Evolutionary conservation across 306 rosid species (phyloP), one percentile per base, ranked within the genome.

Genomic region (Begonia peltatifolia): DNA sequence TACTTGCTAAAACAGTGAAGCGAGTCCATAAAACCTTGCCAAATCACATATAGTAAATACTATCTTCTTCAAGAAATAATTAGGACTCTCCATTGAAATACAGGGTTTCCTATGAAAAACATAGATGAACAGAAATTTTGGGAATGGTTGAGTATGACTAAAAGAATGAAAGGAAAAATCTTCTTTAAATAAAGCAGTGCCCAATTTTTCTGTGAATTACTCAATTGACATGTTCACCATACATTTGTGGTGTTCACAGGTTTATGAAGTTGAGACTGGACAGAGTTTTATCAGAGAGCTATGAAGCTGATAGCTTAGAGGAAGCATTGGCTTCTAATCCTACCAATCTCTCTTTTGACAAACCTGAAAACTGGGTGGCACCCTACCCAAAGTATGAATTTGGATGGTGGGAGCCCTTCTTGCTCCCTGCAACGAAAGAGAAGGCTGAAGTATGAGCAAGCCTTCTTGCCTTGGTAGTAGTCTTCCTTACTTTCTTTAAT

Each of bases 191-290:
- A 30, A 30, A 30, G 23, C 23, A 20, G 23, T 20, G 23, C 23
- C 23, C 23, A 20, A 20, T 4, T 30, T 30, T 30, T 30, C 38
- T 30, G 38, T 30, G 7, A 30, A 30, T 30, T 30, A 30, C 38
- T 4, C 38, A 30, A 7, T 30, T 7, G 38, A 30, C 3, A 30
- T 30, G 38, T 30, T 30, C 38, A 30, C 68, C 25, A 10, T 23
- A 11, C 47, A 46, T 53, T 14, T 52, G 13, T 66, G 74, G 62
- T 65, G 63, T 66, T 30, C 61, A 52, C 87, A 92, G 99, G 71
- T 92, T 81, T 72, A 92, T 92, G 99, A 92, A 87, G 78, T 73
- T 92, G 62, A 81, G 99, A 79, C 77, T 92, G 74, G 99, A 92
- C 73, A 76, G 99, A 66, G 99, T 92, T 54, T 75, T 92, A 55